A percentile compares a stretch with the other conserved stretches of the same genome.
Evolutionary conservation across 129 eudicot species (phyloP).

Genomic region (Centella asiatica): DNA sequence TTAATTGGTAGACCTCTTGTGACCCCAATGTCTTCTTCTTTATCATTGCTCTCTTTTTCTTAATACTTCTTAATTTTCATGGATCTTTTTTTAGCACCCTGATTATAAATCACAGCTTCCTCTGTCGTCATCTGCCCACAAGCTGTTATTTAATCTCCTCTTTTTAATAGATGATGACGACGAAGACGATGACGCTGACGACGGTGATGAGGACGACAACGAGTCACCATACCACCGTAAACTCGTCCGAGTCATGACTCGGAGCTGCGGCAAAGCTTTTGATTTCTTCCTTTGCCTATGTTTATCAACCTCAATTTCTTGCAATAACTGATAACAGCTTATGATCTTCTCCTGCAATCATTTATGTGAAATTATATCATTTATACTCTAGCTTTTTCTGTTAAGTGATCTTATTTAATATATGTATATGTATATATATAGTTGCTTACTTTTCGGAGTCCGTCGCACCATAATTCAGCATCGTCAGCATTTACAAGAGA

Average conservation of each 20-base stretch:
- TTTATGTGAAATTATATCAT: too few species aligned
- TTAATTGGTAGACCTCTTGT: constrained; percentile 32
- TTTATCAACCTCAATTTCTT: constrained; percentile 24
- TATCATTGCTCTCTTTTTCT: constrained; percentile 4
- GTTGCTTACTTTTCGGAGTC: constrained; percentile 59
- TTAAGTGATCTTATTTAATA: not conserved
- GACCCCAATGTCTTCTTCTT: constrained; percentile 17
- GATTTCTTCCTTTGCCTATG: constrained; percentile 32
- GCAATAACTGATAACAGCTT: constrained; percentile 48
- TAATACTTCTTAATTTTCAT: constrained; percentile 18
- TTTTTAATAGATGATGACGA: constrained; percentile 53
- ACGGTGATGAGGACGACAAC: constrained; percentile 19
- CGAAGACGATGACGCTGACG: constrained; percentile 41
- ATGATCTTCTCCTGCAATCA: constrained; percentile 59
- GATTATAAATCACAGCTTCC: constrained; percentile 49
- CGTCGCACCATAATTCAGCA: constrained; percentile 86
- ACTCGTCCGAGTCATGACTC: constrained; percentile 50
- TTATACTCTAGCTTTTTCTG: too few species aligned
- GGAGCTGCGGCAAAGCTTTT: constrained; percentile 46
- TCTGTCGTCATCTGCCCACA: constrained; percentile 68
- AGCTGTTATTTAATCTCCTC: constrained; percentile 56
- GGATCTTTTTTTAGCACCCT: constrained; percentile 6
- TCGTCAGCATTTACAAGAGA: constrained; percentile 61
- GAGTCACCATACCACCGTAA: constrained; percentile 43
- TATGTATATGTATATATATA: not conserved